These are phyloP conservation scores for Leccinum incarnatum DNA, from an alignment of 768 basidiomycete species.

Conservation along the genomic window DNA sequence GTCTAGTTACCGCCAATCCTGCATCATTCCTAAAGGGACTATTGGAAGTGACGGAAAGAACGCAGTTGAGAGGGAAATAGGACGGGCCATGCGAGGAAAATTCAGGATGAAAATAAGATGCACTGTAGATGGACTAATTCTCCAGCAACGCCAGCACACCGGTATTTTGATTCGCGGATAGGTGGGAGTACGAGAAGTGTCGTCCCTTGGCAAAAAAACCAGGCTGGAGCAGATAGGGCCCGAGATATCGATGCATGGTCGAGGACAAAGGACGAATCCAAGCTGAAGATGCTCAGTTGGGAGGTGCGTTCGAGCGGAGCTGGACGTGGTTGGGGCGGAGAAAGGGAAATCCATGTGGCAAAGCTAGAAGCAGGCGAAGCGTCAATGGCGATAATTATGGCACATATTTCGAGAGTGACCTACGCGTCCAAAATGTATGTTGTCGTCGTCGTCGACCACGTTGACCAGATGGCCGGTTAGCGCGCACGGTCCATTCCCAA, in stretches of 20 bases:
- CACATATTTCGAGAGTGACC: constrained; percentile 8
- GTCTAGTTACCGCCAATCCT: not conserved
- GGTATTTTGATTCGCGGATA: not conserved
- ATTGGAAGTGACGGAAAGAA: not conserved
- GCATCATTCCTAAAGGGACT: not conserved
- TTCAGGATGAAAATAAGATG: not conserved
- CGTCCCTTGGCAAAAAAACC: not conserved
- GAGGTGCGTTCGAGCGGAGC: constrained; percentile 35
- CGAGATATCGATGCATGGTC: not conserved
- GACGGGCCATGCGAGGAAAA: constrained; percentile 5
- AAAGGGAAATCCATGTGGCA: constrained; percentile 28
- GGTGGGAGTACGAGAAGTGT: not conserved
- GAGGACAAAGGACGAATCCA: not conserved
- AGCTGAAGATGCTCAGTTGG: not conserved
- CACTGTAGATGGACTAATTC: not conserved
- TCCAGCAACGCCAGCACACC: not conserved
- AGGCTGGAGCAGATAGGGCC: not conserved
- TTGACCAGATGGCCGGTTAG: constrained; percentile 9
- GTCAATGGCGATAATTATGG: constrained; percentile 27
- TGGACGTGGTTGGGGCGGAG: constrained; percentile 34
- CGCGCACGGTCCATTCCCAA: constrained; percentile 28
- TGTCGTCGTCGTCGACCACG: constrained; percentile 23
- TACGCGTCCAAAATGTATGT: constrained; percentile 1
- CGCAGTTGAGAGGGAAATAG: constrained; percentile 1
- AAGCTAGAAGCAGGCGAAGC: constrained; percentile 12